These are phyloP conservation scores for Termitomyces sp. DNA, from an alignment of 768 basidiomycete genomes.

Conservation along the genomic window DNA sequence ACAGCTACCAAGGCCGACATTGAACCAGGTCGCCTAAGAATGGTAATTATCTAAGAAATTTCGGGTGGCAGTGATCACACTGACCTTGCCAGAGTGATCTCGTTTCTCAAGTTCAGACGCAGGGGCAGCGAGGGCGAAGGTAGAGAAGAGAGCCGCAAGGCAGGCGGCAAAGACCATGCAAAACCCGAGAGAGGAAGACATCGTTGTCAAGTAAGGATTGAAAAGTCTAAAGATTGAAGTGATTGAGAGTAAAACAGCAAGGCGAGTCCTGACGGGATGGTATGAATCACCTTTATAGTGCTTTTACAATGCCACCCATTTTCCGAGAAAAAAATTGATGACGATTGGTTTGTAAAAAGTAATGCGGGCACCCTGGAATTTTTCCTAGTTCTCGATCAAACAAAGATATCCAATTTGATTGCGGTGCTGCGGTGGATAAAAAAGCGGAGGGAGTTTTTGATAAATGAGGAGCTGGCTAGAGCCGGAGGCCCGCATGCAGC, in stretches of 20 bases:
- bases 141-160: conserved; percentile 7
- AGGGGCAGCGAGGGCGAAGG: conserved; percentile 8
- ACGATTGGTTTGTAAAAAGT: background rate
- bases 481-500: background rate
- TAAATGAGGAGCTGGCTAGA: background rate
- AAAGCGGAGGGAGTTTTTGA: background rate
- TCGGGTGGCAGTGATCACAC: background rate
- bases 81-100: conserved; percentile 9
- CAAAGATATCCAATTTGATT: background rate
- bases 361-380: background rate
- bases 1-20: conserved; percentile 20
- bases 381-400: background rate
- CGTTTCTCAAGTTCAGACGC: conserved; percentile 6
- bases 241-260: background rate
- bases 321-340: background rate
- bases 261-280: background rate
- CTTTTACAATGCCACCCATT: background rate
- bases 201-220: conserved; percentile 1
- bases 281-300: conserved; percentile 3
- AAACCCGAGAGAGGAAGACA: conserved; percentile 9
- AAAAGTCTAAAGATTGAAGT: background rate
- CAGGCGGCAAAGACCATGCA: conserved; percentile 7
- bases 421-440: background rate
- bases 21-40: conserved; percentile 15
- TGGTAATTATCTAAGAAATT: background rate